Evolutionary conservation across 2,329 filamentous ascomycete genomes (phyloP).

Genomic region (Talaromyces sp.): DNA sequence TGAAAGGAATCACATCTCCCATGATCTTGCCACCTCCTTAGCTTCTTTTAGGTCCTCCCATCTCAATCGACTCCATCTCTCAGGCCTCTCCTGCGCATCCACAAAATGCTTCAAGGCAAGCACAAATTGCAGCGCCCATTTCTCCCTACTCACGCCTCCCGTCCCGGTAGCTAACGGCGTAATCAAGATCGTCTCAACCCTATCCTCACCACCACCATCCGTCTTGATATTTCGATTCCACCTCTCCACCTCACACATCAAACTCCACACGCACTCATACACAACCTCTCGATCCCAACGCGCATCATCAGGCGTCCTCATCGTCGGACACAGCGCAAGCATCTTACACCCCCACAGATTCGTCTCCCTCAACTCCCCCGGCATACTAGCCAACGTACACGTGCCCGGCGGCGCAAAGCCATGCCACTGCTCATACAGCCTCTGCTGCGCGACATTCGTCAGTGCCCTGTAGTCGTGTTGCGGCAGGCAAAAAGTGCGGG

Average conservation of each 20-base stretch:
- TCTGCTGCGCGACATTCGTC: slow-evolving; percentile 44
- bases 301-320: slow-evolving; percentile 46
- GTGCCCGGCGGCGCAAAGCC: slow-evolving; percentile 52
- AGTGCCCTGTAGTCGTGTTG: slow-evolving; percentile 46
- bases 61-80: slow-evolving; percentile 41
- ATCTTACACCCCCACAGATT: slow-evolving; percentile 45
- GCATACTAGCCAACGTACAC: slow-evolving; percentile 49
- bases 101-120: slow-evolving; percentile 53
- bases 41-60: slow-evolving; percentile 34
- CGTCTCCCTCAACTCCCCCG: slow-evolving; percentile 33
- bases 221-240: slow-evolving; percentile 39
- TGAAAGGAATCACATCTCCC: slow-evolving; percentile 19
- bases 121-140: slow-evolving; percentile 51
- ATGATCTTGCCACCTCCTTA: slow-evolving; percentile 29
- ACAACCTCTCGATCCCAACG: slow-evolving; percentile 53
- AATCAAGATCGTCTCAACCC: slow-evolving; percentile 48
- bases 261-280: slow-evolving; percentile 53
- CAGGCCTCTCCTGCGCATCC: slow-evolving; percentile 44
- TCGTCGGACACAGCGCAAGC: slow-evolving; percentile 53
- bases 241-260: slow-evolving; percentile 48
- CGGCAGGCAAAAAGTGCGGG: slow-evolving; percentile 45
- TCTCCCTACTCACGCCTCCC: slow-evolving; percentile 44
- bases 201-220: slow-evolving; percentile 5
- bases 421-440: slow-evolving; percentile 47
- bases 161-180: slow-evolving; percentile 52